These are phyloP conservation scores for Trichoderma oligosporum DNA, from an alignment of 2,329 filamentous ascomycete genomes.

Conservation along the genomic window DNA sequence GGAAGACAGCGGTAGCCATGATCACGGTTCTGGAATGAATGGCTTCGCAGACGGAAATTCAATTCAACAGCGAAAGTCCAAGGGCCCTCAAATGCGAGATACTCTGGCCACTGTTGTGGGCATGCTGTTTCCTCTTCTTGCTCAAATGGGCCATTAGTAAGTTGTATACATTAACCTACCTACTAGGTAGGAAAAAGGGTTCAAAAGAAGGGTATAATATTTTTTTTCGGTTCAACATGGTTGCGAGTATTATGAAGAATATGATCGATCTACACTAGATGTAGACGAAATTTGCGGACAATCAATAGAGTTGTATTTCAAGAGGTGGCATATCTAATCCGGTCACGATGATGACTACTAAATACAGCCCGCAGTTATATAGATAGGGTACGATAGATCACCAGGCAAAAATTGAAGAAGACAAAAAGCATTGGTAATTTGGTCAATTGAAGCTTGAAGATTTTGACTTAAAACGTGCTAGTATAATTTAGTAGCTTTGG, in stretches of 20 bases:
- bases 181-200: not conserved
- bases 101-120: conserved; percentile 68
- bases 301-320: not conserved
- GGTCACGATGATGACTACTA: not conserved
- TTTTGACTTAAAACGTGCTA: too few species aligned
- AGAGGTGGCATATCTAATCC: not conserved
- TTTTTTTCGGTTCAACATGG: not conserved
- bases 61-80: conserved; percentile 47
- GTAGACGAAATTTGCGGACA: conserved; percentile 6
- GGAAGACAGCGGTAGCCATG: conserved; percentile 58
- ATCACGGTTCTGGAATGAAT: conserved; percentile 48
- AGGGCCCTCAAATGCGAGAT: conserved; percentile 61
- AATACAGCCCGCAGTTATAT: not conserved
- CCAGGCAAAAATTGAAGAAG: not conserved
- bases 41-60: conserved; percentile 51
- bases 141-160: conserved; percentile 70
- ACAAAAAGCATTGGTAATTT: not conserved
- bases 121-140: conserved; percentile 74
- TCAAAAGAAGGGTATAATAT: not conserved
- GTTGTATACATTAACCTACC: not conserved
- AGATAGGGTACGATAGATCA: conserved; percentile 4
- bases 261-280: not conserved
- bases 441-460: not conserved
- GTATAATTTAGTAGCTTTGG: too few species aligned
- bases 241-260: not conserved